phyloP scores from a whole-genome alignment of 2,329 filamentous ascomycete genomes.

The Aspergillus niger region DNA sequence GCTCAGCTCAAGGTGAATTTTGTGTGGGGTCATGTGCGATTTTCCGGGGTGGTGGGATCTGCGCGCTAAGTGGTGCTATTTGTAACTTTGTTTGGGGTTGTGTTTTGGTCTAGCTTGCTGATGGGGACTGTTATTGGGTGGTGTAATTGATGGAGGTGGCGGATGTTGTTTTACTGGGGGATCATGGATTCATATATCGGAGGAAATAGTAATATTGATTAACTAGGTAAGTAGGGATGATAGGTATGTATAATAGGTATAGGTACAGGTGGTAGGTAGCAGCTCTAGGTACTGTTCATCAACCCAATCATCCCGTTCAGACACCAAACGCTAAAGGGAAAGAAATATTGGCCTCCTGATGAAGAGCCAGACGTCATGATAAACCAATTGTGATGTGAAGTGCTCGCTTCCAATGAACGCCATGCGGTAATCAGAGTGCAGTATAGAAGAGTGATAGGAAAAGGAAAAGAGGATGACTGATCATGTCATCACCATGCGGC shows the following conservation, averaged over 20 bases:
- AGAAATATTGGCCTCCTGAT: not conserved
- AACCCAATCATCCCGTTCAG: not conserved
- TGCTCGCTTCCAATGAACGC: not conserved
- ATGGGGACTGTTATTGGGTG: too few relatives aligned
- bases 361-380: not conserved
- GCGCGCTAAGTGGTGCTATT: too few relatives aligned
- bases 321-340: not conserved
- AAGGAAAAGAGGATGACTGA: not conserved
- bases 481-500: constrained; percentile 50
- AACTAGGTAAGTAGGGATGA: not conserved
- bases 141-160: too few relatives aligned
- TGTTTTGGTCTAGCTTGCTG: too few relatives aligned
- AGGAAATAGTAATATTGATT: not conserved
- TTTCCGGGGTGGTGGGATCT: too few relatives aligned
- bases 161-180: too few relatives aligned
- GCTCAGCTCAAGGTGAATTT: too few relatives aligned
- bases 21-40: too few relatives aligned
- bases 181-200: too few relatives aligned
- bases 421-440: not conserved
- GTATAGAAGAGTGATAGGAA: not conserved
- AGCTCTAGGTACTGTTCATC: not conserved
- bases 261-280: not conserved
- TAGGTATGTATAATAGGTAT: not conserved
- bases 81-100: too few relatives aligned
- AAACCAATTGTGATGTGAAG: not conserved